Evolutionary conservation across 2,329 filamentous ascomycete species (phyloP).

Genomic region (Epichloe bromicola): DNA sequence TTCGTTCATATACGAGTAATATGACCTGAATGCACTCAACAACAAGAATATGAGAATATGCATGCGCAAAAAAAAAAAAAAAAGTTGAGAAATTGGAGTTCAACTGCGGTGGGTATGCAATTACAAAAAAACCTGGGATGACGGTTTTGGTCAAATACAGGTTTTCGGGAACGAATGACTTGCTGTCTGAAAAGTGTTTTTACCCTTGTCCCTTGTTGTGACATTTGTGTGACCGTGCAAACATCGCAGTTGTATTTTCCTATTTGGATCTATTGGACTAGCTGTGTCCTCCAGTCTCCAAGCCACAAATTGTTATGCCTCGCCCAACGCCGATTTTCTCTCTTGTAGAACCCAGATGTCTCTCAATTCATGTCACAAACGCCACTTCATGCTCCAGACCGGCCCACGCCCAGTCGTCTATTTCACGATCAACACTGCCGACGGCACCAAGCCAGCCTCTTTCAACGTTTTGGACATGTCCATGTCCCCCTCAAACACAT

Average conservation of each 20-base stretch:
- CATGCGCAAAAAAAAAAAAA: not conserved
- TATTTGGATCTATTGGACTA: not conserved
- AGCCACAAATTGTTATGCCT: too few relatives aligned
- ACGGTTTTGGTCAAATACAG: conserved; percentile 24
- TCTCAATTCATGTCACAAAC: not conserved
- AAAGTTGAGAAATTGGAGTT: conserved; percentile 18
- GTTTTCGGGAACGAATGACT: conserved; percentile 14
- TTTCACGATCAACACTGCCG: conserved; percentile 72
- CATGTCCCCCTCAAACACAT: conserved; percentile 53
- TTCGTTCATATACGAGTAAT: conserved; percentile 27
- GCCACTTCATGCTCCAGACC: not conserved
- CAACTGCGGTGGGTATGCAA: conserved; percentile 17
- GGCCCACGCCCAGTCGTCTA: conserved; percentile 15
- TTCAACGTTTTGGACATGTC: conserved; percentile 88
- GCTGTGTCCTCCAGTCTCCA: not conserved
- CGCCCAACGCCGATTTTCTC: not conserved
- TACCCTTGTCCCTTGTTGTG: conserved; percentile 7
- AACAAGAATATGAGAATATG: not conserved
- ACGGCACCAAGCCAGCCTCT: conserved; percentile 82
- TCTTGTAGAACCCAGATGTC: not conserved
- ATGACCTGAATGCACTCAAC: conserved; percentile 28
- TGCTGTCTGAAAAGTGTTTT: not conserved
- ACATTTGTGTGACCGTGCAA: too few relatives aligned
- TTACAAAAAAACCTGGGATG: not conserved
- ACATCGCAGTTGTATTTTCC: not conserved